A percentile compares a stretch with the other conserved stretches of the same genome.
Conservation (phyloP, 2,329 filamentous ascomycete genomes). For the Epichloe sibirici region DNA sequence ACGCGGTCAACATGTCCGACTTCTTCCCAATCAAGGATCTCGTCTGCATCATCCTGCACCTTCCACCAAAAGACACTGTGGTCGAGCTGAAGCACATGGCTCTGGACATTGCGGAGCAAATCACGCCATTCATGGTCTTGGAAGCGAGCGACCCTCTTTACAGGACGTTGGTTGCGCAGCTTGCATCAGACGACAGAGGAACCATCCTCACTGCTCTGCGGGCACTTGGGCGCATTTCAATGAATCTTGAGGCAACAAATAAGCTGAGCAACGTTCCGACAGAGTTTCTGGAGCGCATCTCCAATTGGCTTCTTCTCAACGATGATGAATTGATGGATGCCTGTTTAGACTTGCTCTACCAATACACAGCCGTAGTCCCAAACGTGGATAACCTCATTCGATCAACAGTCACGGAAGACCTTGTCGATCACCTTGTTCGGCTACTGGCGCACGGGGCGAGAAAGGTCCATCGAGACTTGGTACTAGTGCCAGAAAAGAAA, state of each 20-base stretch:
- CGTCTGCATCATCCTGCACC: constrained; percentile 66
- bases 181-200: constrained; percentile 64
- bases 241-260: constrained; percentile 72
- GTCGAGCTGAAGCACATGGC: constrained; percentile 84
- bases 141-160: constrained; percentile 68
- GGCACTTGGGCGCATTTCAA: constrained; percentile 75
- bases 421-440: constrained; percentile 68
- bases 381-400: constrained; percentile 68
- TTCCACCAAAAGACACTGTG: constrained; percentile 59
- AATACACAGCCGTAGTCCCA: constrained; percentile 75
- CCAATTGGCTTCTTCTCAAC: constrained; percentile 64
- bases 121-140: constrained; percentile 70
- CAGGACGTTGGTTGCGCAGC: constrained; percentile 52
- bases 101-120: constrained; percentile 81
- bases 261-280: constrained; percentile 59
- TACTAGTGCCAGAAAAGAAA: constrained; percentile 45
- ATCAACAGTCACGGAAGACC: constrained; percentile 47
- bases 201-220: constrained; percentile 69
- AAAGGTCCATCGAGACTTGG: constrained; percentile 45
- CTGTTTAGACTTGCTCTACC: constrained; percentile 87
- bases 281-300: constrained; percentile 52
- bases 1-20: constrained; percentile 68
- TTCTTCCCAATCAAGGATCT: constrained; percentile 68
- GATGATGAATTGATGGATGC: constrained; percentile 86
- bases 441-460: constrained; percentile 66